These are phyloP conservation scores for Geotrichum aggregatum DNA, from an alignment of 1,139 yeast species.

Conservation along the genomic window DNA sequence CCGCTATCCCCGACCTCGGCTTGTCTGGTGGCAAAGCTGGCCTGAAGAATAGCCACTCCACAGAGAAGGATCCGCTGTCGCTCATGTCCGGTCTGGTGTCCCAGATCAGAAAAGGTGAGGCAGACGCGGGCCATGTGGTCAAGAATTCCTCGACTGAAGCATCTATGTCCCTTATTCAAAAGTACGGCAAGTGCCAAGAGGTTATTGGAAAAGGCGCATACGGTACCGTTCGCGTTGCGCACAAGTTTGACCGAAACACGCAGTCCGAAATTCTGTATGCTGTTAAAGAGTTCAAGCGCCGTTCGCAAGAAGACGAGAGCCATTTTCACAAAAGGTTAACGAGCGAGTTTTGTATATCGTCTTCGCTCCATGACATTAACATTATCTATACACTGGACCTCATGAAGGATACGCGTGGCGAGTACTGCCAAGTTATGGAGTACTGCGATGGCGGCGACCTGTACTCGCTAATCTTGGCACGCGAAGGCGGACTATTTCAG, in stretches of 20 bases:
- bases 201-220: slow-evolving; percentile 82
- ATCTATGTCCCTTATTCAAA: slow-evolving; percentile 48
- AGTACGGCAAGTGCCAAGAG: slow-evolving; percentile 76
- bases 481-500: slow-evolving; percentile 72
- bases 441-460: slow-evolving; percentile 94
- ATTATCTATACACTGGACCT: slow-evolving; percentile 84
- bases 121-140: slow-evolving; percentile 17
- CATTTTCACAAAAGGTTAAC: slow-evolving; percentile 68
- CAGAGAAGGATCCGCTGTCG: slow-evolving; percentile 49
- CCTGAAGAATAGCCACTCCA: too few species aligned
- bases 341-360: slow-evolving; percentile 80
- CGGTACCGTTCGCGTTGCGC: slow-evolving; percentile 75
- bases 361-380: slow-evolving; percentile 71
- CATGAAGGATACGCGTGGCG: slow-evolving; percentile 85
- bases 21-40: slow-evolving; percentile 18
- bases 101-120: slow-evolving; percentile 21
- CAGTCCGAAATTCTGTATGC: slow-evolving; percentile 59
- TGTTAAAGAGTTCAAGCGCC: slow-evolving; percentile 71
- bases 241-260: slow-evolving; percentile 46
- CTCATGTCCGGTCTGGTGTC: slow-evolving; percentile 70
- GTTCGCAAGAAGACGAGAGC: slow-evolving; percentile 52
- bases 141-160: slow-evolving; percentile 28
- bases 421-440: slow-evolving; percentile 95
- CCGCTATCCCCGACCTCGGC: slow-evolving; percentile 67
- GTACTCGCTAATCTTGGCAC: slow-evolving; percentile 75